Conservation (phyloP, 768 basidiomycete species). For the Kwoniella dendrophila region DNA sequence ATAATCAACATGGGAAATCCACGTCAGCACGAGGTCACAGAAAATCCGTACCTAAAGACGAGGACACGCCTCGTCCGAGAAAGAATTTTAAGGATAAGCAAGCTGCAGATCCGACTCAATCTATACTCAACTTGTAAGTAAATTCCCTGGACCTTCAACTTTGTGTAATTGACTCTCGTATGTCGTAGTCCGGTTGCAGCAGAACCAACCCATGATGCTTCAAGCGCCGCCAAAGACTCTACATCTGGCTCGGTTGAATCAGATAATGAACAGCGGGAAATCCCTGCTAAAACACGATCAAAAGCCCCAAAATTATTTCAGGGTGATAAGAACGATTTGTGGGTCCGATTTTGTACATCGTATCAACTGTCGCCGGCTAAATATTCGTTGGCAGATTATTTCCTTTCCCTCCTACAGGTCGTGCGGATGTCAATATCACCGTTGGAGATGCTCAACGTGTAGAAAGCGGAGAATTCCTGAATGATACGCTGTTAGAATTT, state of each 20-base stretch:
- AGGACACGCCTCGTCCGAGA: neutral
- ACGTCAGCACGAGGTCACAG: too few species aligned
- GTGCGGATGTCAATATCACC: slow-evolving; percentile 68
- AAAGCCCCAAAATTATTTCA: slow-evolving; percentile 1
- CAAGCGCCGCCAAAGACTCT: neutral
- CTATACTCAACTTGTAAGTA: slow-evolving; percentile 27
- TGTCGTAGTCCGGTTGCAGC: neutral
- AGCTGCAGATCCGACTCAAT: slow-evolving; percentile 20
- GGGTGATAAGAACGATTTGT: slow-evolving; percentile 32
- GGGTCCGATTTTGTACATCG: neutral
- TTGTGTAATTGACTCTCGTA: neutral
- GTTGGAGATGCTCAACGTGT: slow-evolving; percentile 75
- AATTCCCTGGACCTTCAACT: neutral
- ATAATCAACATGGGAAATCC: too few species aligned
- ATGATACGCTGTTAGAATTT: slow-evolving; percentile 95
- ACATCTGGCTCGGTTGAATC: neutral
- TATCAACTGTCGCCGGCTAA: too few species aligned
- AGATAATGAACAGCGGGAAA: neutral
- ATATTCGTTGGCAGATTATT: too few species aligned
- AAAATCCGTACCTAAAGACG: neutral
- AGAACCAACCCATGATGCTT: neutral
- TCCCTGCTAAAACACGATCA: neutral
- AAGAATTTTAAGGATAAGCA: slow-evolving; percentile 5
- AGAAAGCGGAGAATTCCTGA: slow-evolving; percentile 79
- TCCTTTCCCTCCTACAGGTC: slow-evolving; percentile 43